A percentile compares a stretch with the other conserved stretches of the same genome.
Evolutionary conservation across 495 filamentous ascomycete species (phyloP).

Genomic region (Hypoxylon cercidicola): DNA sequence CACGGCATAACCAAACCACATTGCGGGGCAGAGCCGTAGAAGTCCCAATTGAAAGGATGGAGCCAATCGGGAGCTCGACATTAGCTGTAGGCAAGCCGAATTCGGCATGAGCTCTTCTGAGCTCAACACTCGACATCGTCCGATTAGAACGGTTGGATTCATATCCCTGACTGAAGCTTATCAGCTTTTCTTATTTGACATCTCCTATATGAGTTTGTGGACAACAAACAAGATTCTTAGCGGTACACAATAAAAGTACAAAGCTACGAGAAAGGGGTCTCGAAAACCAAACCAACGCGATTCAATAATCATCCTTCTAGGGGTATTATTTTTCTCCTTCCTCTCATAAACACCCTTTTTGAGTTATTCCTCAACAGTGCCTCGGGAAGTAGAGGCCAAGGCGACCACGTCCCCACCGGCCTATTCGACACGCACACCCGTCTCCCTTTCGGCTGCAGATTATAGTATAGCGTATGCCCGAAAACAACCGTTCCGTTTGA

Average conservation of each 20-base stretch:
- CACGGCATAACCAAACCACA: constrained; percentile 28
- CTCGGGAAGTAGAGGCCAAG: not conserved
- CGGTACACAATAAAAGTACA: constrained; percentile 27
- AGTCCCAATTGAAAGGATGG: constrained; percentile 28
- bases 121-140: constrained; percentile 2
- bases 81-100: constrained; percentile 36
- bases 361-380: constrained; percentile 1
- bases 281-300: constrained; percentile 14
- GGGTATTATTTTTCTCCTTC: constrained; percentile 33
- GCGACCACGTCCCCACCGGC: constrained; percentile 3
- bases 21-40: constrained; percentile 28
- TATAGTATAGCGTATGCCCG: not conserved
- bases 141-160: constrained; percentile 18
- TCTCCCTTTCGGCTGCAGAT: constrained; percentile 2
- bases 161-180: not conserved
- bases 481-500: not conserved
- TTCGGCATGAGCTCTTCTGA: constrained; percentile 33
- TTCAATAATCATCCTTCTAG: constrained; percentile 18
- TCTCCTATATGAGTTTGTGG: constrained; percentile 10
- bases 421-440: not conserved
- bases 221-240: constrained; percentile 18
- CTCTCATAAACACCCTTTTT: constrained; percentile 4
- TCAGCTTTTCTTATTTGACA: not conserved
- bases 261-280: constrained; percentile 12
- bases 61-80: constrained; percentile 30